Evolutionary conservation across 306 rosid genomes (phyloP).

Genomic region (Pterocarpus macrocarpus): DNA sequence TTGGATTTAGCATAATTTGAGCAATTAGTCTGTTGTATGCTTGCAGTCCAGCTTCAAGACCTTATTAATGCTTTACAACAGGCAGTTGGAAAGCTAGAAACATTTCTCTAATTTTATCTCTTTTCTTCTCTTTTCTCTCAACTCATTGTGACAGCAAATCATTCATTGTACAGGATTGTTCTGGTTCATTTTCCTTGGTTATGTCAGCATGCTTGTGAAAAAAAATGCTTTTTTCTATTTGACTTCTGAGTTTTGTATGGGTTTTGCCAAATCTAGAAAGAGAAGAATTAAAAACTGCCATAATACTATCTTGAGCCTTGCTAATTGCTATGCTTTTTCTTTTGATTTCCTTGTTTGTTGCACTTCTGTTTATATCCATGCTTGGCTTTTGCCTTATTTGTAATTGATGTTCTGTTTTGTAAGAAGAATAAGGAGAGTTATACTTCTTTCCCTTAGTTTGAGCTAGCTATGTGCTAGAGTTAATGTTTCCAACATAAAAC

Average conservation of each 20-base stretch:
- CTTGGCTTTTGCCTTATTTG: conserved; percentile 25
- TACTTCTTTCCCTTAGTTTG: background rate
- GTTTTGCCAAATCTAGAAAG: conserved; percentile 6
- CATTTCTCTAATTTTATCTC: conserved; percentile 3
- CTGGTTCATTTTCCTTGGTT: conserved; percentile 27
- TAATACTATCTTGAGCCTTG: background rate
- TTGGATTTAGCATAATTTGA: conserved; percentile 8
- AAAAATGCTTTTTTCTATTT: conserved; percentile 21
- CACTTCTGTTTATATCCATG: background rate
- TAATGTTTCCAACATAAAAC: conserved; percentile 15
- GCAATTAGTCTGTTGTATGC: background rate
- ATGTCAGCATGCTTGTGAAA: conserved; percentile 1
- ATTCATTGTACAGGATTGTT: conserved; percentile 7
- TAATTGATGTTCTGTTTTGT: conserved; percentile 21
- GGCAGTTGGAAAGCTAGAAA: background rate
- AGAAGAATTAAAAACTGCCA: conserved; percentile 7
- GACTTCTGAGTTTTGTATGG: conserved; percentile 17
- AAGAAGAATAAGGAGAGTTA: conserved; percentile 15
- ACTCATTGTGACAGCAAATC: background rate
- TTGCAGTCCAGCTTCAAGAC: conserved; percentile 16
- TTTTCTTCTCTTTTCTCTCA: background rate
- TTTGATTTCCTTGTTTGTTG: conserved; percentile 19
- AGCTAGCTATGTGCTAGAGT: background rate
- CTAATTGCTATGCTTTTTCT: conserved; percentile 11
- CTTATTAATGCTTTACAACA: background rate